phyloP scores from a whole-genome alignment of 768 basidiomycete genomes.

The Kwoniella sp. region DNA sequence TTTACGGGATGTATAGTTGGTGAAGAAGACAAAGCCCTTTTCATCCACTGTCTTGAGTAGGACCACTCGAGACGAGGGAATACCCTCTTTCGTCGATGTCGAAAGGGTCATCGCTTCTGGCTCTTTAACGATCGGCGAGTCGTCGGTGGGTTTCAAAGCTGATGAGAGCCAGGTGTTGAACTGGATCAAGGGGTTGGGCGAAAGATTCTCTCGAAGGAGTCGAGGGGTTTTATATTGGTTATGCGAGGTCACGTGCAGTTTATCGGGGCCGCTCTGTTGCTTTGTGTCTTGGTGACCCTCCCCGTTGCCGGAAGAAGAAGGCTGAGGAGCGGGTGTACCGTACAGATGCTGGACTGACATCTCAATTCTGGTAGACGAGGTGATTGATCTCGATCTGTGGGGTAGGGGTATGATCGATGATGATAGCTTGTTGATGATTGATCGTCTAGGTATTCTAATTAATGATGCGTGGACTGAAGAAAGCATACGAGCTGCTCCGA shows the following conservation, averaged over 20 bases:
- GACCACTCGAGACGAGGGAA: constrained; percentile 86
- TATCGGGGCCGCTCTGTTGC: not conserved
- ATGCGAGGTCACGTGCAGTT: constrained; percentile 66
- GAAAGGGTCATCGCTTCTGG: constrained; percentile 87
- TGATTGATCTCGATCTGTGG: not conserved
- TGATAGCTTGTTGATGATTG: not conserved
- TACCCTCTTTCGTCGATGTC: constrained; percentile 60
- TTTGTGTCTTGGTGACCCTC: not conserved
- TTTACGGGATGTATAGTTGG: constrained; percentile 94
- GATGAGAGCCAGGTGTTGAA: constrained; percentile 81
- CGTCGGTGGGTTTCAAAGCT: constrained; percentile 55
- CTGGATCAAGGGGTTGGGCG: constrained; percentile 73
- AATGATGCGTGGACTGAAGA: not conserved
- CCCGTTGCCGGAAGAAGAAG: not conserved
- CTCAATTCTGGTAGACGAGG: not conserved
- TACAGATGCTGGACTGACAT: constrained; percentile 14
- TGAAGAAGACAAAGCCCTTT: constrained; percentile 89
- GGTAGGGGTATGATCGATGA: not conserved
- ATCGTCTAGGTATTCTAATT: not conserved
- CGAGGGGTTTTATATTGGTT: constrained; percentile 74
- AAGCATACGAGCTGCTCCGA: not conserved
- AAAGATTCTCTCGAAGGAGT: constrained; percentile 65
- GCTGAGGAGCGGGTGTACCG: constrained; percentile 21
- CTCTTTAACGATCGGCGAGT: constrained; percentile 63
- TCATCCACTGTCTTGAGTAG: constrained; percentile 86